Conservation (phyloP, 805 yeast genomes). For the Starmerella bacillaris region DNA sequence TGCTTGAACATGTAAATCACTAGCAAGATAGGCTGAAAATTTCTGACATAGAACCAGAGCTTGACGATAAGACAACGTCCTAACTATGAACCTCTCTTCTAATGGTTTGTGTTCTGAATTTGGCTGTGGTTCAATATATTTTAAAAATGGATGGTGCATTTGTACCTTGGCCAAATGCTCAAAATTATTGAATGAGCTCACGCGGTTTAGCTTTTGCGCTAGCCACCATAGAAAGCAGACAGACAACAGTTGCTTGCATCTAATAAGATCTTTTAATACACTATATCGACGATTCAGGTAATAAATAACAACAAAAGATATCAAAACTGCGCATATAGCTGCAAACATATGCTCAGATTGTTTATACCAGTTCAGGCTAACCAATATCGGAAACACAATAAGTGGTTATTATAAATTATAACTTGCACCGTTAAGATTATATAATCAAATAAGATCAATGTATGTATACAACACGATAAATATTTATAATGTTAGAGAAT, state of each 20-base stretch:
- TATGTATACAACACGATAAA: too few relatives aligned
- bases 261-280: slow-evolving; percentile 10
- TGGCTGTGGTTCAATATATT: slow-evolving; percentile 38
- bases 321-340: too few relatives aligned
- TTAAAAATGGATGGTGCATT: slow-evolving; percentile 41
- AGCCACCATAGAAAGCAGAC: slow-evolving; percentile 3
- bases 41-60: slow-evolving; percentile 47
- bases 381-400: too few relatives aligned
- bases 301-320: not conserved
- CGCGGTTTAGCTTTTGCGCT: slow-evolving; percentile 11
- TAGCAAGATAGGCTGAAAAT: slow-evolving; percentile 44
- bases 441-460: too few relatives aligned
- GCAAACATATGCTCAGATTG: too few relatives aligned
- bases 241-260: slow-evolving; percentile 5
- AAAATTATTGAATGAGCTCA: slow-evolving; percentile 54
- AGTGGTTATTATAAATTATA: too few relatives aligned
- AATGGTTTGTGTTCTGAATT: slow-evolving; percentile 8
- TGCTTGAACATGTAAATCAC: slow-evolving; percentile 44
- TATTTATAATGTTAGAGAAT: too few relatives aligned
- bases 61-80: slow-evolving; percentile 49
- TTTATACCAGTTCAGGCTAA: too few relatives aligned
- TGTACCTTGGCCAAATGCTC: slow-evolving; percentile 35
- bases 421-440: too few relatives aligned
- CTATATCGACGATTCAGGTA: slow-evolving; percentile 14
- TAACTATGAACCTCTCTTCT: slow-evolving; percentile 42